Conservation (phyloP, 116 monocot genomes). For the Zostera marina region DNA sequence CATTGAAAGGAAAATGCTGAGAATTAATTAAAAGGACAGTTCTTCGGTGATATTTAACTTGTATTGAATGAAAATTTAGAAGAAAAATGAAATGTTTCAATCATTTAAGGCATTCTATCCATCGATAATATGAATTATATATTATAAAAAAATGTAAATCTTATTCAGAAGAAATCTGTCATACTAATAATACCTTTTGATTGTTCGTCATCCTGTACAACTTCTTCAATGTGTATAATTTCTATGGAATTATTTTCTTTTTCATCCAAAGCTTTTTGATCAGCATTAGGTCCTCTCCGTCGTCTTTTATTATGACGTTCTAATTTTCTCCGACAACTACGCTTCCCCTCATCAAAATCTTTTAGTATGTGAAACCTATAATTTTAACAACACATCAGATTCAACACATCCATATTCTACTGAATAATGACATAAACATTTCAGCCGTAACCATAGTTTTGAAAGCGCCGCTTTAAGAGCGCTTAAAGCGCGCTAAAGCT, state of each 20-base stretch:
- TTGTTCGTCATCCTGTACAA: conserved; percentile 22
- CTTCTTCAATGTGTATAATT: conserved; percentile 11
- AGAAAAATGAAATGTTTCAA: too few relatives aligned
- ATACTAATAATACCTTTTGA: conserved; percentile 32
- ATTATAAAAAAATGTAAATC: too few relatives aligned
- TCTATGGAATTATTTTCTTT: conserved; percentile 32
- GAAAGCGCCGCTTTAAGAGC: too few relatives aligned
- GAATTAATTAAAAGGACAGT: not conserved
- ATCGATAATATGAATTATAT: too few relatives aligned
- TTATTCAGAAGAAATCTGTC: not conserved
- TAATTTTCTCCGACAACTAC: conserved; percentile 93
- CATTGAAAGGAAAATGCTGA: not conserved
- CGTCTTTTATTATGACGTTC: conserved; percentile 90
- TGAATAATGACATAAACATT: too few relatives aligned
- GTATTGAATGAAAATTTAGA: too few relatives aligned
- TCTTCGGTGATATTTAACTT: too few relatives aligned
- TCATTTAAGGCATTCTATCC: too few relatives aligned
- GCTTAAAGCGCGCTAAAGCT: too few relatives aligned
- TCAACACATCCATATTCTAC: too few relatives aligned
- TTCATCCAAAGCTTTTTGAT: conserved; percentile 19
- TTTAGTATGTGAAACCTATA: conserved; percentile 84
- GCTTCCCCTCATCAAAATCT: conserved; percentile 97
- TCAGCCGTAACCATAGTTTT: too few relatives aligned
- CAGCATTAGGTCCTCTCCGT: conserved; percentile 40
- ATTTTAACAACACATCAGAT: not conserved